Base-by-base conservation (phyloP, 2,329 filamentous ascomycete species). In the Epicoccum nigrum region DNA sequence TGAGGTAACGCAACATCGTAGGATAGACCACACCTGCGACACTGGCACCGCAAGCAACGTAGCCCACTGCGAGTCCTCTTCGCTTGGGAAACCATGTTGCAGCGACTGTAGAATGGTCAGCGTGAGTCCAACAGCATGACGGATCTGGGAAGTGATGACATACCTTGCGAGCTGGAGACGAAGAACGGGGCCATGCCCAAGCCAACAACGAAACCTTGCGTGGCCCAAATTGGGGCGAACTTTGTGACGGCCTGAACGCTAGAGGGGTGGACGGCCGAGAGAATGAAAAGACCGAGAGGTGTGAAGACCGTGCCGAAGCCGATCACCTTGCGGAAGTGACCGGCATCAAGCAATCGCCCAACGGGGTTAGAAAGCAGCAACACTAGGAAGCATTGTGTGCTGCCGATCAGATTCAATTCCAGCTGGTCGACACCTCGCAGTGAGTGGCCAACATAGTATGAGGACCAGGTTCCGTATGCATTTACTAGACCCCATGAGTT, bases 171-270 rank as follows among this genome's bases (percentile, higher is more conserved):
- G 54, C 77, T 79, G 19, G 75, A 75, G 4, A 81, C 79, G 56
- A 81, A 81, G 64, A 79, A 80, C 56, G 77, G 80, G n/a, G 77
- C 73, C 78, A 81, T 81, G 8, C 79, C 79, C 8, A 80, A 51
- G 4, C 77, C 77, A 20, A 72, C 72, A 30, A 80, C 62, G 31
- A 81, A 60, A 4, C 78, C 79, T 60, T 81, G 78, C 4, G 76
- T 77, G 9, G 76, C 62, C 76, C 77, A 78, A 19, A 79, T 77
- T 6, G 73, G 58, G 23, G 57, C 68, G 58, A 77, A 79, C 45
- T 69, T 76, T 34, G 70, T 76, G 17, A 72, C 42, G 4, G 65
- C 65, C 39, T 68, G 61, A 15, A 60, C 54, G 9, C 66, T 70
- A n/a, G 63, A 62, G 4, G 75, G 76, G 49, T 76, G 76, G 20